Percentiles rank a stretch among this genome's conserved stretches.
Conservation (phyloP, 352 stramenopile species). For the Pythium aristosporum region DNA sequence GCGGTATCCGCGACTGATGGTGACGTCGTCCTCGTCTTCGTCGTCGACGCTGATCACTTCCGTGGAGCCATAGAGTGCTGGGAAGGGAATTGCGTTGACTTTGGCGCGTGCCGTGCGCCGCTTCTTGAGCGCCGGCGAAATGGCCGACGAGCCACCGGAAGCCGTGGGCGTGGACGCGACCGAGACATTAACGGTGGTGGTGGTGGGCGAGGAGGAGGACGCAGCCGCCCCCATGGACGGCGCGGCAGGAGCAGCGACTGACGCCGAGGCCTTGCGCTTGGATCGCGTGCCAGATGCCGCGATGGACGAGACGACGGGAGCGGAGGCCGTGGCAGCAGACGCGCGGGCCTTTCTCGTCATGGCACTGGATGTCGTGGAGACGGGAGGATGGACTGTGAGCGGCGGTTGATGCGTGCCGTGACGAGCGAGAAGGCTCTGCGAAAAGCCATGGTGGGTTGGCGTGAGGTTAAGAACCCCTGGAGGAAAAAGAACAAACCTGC, state of each 20-base stretch:
- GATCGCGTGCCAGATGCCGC: slow-evolving; percentile 19
- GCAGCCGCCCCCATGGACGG: neutral
- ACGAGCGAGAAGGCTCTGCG: slow-evolving; percentile 10
- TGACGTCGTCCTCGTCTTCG: slow-evolving; percentile 16
- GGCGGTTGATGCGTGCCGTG: slow-evolving; percentile 1
- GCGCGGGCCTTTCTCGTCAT: slow-evolving; percentile 18
- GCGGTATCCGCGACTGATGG: slow-evolving; percentile 3
- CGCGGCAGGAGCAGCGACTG: neutral
- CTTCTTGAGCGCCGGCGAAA: slow-evolving; percentile 20
- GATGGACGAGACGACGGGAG: slow-evolving; percentile 2
- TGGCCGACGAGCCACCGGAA: neutral
- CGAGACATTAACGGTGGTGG: neutral
- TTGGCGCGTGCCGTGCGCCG: slow-evolving; percentile 8
- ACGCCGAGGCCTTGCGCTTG: slow-evolving; percentile 24
- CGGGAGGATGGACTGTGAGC: neutral
- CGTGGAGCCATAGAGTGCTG: slow-evolving; percentile 6
- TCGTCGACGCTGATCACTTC: slow-evolving; percentile 20
- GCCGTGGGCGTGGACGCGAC: neutral
- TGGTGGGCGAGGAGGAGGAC: neutral
- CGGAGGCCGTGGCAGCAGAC: neutral
- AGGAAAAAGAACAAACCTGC: slow-evolving; percentile 7
- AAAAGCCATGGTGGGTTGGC: slow-evolving; percentile 17
- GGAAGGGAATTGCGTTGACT: slow-evolving; percentile 11
- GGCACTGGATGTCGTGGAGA: neutral
- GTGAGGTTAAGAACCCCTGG: slow-evolving; percentile 24